Percentiles rank a stretch among this genome's conserved stretches.
Evolutionary conservation across 192 early-diverging fungal genomes (phyloP).

Genomic region (Haplosporangium gracile): DNA sequence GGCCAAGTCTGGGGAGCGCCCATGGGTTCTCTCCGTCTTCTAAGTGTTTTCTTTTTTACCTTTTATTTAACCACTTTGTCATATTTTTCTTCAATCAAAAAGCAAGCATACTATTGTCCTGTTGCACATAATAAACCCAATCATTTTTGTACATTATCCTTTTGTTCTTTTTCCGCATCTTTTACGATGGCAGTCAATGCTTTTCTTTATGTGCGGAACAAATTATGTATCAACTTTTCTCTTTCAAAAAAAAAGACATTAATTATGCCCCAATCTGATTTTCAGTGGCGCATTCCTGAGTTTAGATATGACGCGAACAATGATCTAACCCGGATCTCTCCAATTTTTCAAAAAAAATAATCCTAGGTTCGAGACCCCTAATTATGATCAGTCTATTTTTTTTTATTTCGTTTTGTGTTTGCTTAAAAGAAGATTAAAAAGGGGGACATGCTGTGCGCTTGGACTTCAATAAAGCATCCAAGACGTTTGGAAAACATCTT

Average conservation of each 20-base stretch:
- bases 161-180: neutral
- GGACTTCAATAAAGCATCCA: too few relatives aligned
- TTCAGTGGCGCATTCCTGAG: too few relatives aligned
- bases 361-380: too few relatives aligned
- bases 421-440: neutral
- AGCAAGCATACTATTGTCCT: too few relatives aligned
- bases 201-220: neutral
- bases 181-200: neutral
- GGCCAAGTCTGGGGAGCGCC: conserved; percentile 54
- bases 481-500: neutral
- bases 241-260: too few relatives aligned
- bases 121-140: neutral
- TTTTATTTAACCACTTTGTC: neutral
- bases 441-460: too few relatives aligned
- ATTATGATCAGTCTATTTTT: too few relatives aligned
- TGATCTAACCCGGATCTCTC: neutral
- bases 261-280: too few relatives aligned
- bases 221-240: neutral
- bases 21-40: conserved; percentile 54
- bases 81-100: neutral
- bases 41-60: conserved; percentile 10
- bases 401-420: too few relatives aligned
- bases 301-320: neutral
- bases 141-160: neutral
- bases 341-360: too few relatives aligned